These are phyloP conservation scores for Gossypium herbaceum DNA, from an alignment of 345 rosid genomes.

Conservation along the genomic window DNA sequence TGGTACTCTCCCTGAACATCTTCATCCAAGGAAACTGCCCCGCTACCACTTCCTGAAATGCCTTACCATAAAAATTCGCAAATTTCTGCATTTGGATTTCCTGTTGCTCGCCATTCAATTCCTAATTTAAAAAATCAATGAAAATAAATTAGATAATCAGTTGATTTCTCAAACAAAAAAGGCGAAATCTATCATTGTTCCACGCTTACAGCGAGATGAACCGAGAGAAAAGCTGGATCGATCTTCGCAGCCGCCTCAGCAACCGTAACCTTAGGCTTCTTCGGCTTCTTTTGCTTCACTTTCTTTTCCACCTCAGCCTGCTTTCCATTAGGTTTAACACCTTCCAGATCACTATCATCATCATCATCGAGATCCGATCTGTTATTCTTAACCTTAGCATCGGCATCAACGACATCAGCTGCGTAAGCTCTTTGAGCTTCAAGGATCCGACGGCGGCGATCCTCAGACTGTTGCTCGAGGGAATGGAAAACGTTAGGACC, in stretches of 20 bases:
- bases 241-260: slow-evolving; percentile 65
- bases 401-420: slow-evolving; percentile 16
- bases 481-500: slow-evolving; percentile 44
- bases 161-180: slow-evolving; percentile 2
- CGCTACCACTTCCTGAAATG: slow-evolving; percentile 47
- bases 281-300: slow-evolving; percentile 55
- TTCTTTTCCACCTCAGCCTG: slow-evolving; percentile 32
- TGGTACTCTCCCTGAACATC: slow-evolving; percentile 51
- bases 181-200: slow-evolving; percentile 24
- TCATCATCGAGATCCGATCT: slow-evolving; percentile 40
- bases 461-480: slow-evolving; percentile 54
- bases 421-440: slow-evolving; percentile 28
- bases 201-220: slow-evolving; percentile 49
- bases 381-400: slow-evolving; percentile 21
- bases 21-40: slow-evolving; percentile 68
- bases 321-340: slow-evolving; percentile 30
- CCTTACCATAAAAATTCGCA: slow-evolving; percentile 69
- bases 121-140: slow-evolving; percentile 26
- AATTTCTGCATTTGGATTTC: slow-evolving; percentile 66
- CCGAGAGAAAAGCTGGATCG: slow-evolving; percentile 48
- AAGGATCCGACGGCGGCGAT: slow-evolving; percentile 41
- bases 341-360: slow-evolving; percentile 38
- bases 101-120: slow-evolving; percentile 42
- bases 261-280: slow-evolving; percentile 64
- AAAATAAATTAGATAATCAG: not conserved